Evolutionary conservation across 129 eudicot species (phyloP).

Genomic region (Helichrysum umbraculigerum): DNA sequence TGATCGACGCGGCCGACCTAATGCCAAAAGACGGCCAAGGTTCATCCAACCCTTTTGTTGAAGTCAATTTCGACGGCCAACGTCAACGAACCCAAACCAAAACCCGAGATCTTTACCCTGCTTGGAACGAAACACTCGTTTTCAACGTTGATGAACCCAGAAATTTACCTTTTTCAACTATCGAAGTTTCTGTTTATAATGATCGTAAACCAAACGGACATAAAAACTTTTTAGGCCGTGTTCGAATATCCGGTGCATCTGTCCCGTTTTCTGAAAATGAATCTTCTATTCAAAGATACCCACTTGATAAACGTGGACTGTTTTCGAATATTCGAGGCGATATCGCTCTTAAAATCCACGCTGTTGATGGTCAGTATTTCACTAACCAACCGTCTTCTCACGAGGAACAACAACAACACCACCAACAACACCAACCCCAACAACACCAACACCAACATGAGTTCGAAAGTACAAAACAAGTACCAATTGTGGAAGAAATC

Average conservation of each 20-base stretch:
- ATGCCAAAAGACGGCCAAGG: conserved; percentile 98
- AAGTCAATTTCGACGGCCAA: conserved; percentile 65
- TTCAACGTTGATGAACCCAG: conserved; percentile 50
- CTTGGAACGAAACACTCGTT: conserved; percentile 67
- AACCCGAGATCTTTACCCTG: conserved; percentile 63
- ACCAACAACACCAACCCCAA: background rate
- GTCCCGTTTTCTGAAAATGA: conserved; percentile 52
- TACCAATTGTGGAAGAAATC: conserved; percentile 32
- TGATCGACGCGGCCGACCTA: conserved; percentile 74
- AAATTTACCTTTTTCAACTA: conserved; percentile 26
- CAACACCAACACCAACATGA: conserved; percentile 11
- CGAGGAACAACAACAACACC: background rate
- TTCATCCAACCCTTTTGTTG: conserved; percentile 74
- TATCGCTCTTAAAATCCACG: conserved; percentile 55
- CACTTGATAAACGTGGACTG: conserved; percentile 79
- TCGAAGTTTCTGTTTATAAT: conserved; percentile 64
- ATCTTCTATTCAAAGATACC: conserved; percentile 61
- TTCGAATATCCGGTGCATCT: conserved; percentile 63
- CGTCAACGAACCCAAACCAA: conserved; percentile 60
- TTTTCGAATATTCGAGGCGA: conserved; percentile 84
- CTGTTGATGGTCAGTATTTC: conserved; percentile 24
- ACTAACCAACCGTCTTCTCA: background rate
- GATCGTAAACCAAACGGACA: conserved; percentile 38
- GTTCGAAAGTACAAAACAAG: conserved; percentile 23
- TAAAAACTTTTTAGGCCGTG: conserved; percentile 72